phyloP scores from a whole-genome alignment of 345 rosid genomes.

The Eucalyptus rudis region DNA sequence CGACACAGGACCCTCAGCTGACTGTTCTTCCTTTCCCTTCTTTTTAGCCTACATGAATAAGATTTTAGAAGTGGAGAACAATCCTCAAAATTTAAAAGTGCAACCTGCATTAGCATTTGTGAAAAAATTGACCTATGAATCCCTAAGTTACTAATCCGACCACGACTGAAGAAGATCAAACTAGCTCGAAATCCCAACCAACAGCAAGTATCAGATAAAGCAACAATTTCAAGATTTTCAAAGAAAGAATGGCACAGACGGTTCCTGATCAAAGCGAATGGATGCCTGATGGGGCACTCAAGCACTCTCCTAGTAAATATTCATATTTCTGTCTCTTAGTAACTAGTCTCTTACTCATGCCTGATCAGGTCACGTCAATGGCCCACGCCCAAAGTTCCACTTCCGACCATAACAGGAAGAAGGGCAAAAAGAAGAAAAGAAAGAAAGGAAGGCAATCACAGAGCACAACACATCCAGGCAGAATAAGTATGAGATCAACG shows the following conservation, averaged over 20 bases:
- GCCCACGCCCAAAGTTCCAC: neutral
- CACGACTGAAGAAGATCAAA: neutral
- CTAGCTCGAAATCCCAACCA: neutral
- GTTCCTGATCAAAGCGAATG: neutral
- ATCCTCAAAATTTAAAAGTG: neutral
- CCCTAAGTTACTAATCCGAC: neutral
- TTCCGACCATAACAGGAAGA: neutral
- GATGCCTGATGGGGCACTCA: neutral
- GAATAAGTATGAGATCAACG: neutral
- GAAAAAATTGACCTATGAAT: neutral
- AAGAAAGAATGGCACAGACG: neutral
- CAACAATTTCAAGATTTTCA: neutral
- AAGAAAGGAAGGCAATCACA: neutral
- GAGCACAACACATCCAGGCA: neutral
- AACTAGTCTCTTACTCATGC: neutral
- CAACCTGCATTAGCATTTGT: neutral
- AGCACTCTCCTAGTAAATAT: neutral
- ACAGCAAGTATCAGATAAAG: neutral
- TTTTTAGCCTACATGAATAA: neutral
- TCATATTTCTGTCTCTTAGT: neutral
- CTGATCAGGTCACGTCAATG: neutral
- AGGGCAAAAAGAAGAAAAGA: neutral
- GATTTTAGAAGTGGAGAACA: neutral
- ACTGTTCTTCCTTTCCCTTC: slow-evolving; percentile 25
- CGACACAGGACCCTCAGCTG: slow-evolving; percentile 11